A percentile compares a stretch with the other conserved stretches of the same genome.
These are phyloP conservation scores for Aphanomyces cochlioides DNA, from an alignment of 352 stramenopile species.

Conservation along the genomic window DNA sequence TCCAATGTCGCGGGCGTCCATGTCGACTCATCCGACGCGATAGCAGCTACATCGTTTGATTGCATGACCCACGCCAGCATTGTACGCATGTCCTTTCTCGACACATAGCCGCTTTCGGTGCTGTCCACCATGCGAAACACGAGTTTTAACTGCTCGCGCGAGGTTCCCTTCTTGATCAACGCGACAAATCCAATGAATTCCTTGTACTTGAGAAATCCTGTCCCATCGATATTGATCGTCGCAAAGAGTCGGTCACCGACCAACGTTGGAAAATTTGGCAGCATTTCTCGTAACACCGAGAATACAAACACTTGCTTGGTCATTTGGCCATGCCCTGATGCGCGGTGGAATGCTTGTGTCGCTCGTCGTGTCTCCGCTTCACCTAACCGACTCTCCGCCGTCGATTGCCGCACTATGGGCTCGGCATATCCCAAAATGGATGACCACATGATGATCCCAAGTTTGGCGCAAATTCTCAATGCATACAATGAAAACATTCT, in stretches of 20 bases:
- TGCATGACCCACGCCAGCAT: constrained; percentile 14
- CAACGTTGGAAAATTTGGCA: constrained; percentile 13
- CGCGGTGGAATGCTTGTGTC: constrained; percentile 22
- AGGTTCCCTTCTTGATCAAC: constrained; percentile 14
- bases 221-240: constrained; percentile 23
- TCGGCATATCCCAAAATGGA: constrained; percentile 21
- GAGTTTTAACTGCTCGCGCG: constrained; percentile 17
- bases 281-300: constrained; percentile 20
- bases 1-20: constrained; percentile 22
- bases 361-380: constrained; percentile 25
- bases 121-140: constrained; percentile 20
- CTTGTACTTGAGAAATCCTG: constrained; percentile 25
- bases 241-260: constrained; percentile 23
- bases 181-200: constrained; percentile 19
- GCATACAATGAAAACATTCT: not conserved
- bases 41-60: not conserved
- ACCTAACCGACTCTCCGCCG: constrained; percentile 13
- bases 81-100: constrained; percentile 5
- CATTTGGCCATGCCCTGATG: constrained; percentile 26
- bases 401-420: constrained; percentile 14
- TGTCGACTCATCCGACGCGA: not conserved
- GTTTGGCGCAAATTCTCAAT: not conserved
- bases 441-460: constrained; percentile 16
- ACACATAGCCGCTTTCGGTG: constrained; percentile 6
- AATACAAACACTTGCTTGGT: constrained; percentile 25